phyloP scores from a whole-genome alignment of 176 grass and related monocot species.

The Bothriochloa decipiens region DNA sequence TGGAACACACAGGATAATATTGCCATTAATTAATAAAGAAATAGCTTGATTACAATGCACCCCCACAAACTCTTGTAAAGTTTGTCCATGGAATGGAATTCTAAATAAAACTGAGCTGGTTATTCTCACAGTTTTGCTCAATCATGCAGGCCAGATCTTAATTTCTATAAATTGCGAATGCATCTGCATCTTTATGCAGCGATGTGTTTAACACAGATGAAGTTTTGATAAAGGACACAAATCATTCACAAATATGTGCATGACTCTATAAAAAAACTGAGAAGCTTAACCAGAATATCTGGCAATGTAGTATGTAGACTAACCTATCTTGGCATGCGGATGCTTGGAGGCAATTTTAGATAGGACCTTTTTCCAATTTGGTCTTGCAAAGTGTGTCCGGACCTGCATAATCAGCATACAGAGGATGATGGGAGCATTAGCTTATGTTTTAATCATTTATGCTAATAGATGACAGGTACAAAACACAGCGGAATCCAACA shows the following conservation, averaged over 20 bases:
- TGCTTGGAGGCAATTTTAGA: conserved; percentile 86
- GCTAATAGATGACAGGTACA: background rate
- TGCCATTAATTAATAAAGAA: background rate
- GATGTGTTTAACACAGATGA: background rate
- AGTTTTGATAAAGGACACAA: background rate
- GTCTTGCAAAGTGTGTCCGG: conserved; percentile 96
- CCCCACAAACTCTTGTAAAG: background rate
- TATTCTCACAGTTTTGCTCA: background rate
- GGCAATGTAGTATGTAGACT: conserved; percentile 31
- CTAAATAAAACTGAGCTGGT: background rate
- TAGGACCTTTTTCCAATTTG: conserved; percentile 98
- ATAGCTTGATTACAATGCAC: background rate
- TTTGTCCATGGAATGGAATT: conserved; percentile 7
- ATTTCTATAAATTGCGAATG: background rate
- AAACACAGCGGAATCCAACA: background rate
- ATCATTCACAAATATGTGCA: conserved; percentile 10
- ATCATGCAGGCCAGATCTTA: background rate
- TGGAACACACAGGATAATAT: conserved; percentile 4
- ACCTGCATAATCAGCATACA: conserved; percentile 58
- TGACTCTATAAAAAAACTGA: conserved; percentile 3
- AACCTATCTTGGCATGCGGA: conserved; percentile 91
- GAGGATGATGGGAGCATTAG: conserved; percentile 27
- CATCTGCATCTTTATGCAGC: background rate
- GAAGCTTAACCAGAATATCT: conserved; percentile 11
- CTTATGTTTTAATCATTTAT: conserved; percentile 18